Base-by-base conservation (phyloP, 129 eudicot genomes). In the Logfia minima region DNA sequence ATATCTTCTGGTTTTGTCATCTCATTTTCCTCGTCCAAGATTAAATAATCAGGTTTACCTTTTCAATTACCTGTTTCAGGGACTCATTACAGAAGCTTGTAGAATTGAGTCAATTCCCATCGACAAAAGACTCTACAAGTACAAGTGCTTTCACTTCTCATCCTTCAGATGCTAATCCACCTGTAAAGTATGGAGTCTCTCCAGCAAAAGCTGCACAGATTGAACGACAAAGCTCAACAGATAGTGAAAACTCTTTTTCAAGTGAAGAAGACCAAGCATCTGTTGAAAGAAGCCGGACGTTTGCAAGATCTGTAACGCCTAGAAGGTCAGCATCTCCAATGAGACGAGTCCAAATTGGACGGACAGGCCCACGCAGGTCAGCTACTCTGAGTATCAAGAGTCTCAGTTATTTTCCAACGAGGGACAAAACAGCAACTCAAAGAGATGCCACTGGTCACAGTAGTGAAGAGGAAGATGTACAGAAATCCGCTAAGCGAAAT, bases 281-380 rank as follows among this genome's bases (percentile, higher is more conserved):
- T 16, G 86, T 68, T 58, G 99, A 89, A 86, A 87, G 99, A 86
- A 94, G 99, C 76, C 89, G 97, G 71, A 72, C 89, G 1, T 58
- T 85, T 56, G 59, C 82, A 70, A 89, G 99, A 82, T 88, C 93
- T 76, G 90, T 89, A 45, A 79, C 97, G 22, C 97, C 99, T 58
- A 87, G 97, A 90, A 87, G 99, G 77, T 94, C 93, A 52, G 97
- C 99, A 68, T 94, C 99, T 81, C 99, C 99, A 61, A 94, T 94
- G 99, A 80, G 97, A 63, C 86, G 97, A 81, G 58, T 94, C 72
- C 99, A 94, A 84, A 89, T 94, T 11, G 99, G 99, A 32, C 86
- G 97, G 55, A 83, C 93, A 23, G 97, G 97, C 60, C 88, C 99
- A 29, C 96, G 97, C 39, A 83, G 97, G 82, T 73, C 99, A 6